Conservation (phyloP, 139 green algal species). For the Picochlorum sp. region DNA sequence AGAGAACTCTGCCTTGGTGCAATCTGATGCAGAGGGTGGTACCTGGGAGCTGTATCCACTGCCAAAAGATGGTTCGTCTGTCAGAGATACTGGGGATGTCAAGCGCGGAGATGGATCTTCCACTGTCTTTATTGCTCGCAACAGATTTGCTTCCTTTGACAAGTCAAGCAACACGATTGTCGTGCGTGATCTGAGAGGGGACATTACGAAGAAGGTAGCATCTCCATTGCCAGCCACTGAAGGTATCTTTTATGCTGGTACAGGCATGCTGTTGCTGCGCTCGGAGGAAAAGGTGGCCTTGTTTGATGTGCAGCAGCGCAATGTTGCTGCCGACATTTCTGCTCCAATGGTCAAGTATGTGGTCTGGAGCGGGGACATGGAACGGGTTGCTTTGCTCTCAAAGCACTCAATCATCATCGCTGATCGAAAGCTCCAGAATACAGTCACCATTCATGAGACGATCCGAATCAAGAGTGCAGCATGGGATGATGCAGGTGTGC, state of each 20-base stretch:
- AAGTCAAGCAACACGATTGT: slow-evolving; percentile 68
- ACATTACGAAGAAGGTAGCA: slow-evolving; percentile 83
- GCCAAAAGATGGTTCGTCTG: slow-evolving; percentile 65
- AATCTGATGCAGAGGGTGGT: slow-evolving; percentile 83
- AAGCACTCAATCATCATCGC: slow-evolving; percentile 97
- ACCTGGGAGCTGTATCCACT: slow-evolving; percentile 92
- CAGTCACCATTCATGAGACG: slow-evolving; percentile 92
- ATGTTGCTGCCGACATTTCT: slow-evolving; percentile 71
- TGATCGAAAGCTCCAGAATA: slow-evolving; percentile 81
- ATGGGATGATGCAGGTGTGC: slow-evolving; percentile 93
- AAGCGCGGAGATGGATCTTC: slow-evolving; percentile 69
- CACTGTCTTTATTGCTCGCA: slow-evolving; percentile 96
- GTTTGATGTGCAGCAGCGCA: slow-evolving; percentile 96
- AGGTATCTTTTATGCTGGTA: slow-evolving; percentile 95
- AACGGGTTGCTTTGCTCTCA: slow-evolving; percentile 83
- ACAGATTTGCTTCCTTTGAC: slow-evolving; percentile 97
- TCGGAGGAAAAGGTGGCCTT: slow-evolving; percentile 95
- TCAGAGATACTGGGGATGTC: slow-evolving; percentile 52
- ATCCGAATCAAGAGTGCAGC: slow-evolving; percentile 92
- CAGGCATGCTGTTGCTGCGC: slow-evolving; percentile 85
- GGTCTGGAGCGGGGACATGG: slow-evolving; percentile 93
- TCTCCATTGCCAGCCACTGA: slow-evolving; percentile 70
- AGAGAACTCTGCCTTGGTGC: slow-evolving; percentile 91
- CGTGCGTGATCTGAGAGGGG: slow-evolving; percentile 96
- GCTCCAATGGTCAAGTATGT: slow-evolving; percentile 96